Evolutionary conservation across 371 early-diverging fungal genomes (phyloP).

Genomic region (Nematocida sp.): DNA sequence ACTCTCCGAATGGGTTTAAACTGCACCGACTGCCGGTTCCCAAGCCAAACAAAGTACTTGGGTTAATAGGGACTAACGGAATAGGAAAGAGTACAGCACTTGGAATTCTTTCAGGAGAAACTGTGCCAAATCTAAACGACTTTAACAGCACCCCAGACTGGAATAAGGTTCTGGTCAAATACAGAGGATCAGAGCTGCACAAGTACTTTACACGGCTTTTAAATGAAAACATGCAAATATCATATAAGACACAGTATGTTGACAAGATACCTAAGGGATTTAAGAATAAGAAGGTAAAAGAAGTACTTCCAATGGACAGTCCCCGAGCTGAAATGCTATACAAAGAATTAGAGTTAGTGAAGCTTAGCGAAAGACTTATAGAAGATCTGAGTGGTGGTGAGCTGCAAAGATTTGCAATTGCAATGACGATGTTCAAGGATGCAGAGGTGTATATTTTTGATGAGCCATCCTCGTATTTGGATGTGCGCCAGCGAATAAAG

Average conservation of each 20-base stretch:
- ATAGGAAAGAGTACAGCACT: slow-evolving; percentile 93
- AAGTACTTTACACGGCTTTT: slow-evolving; percentile 96
- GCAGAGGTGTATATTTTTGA: slow-evolving; percentile 98
- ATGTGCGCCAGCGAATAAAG: slow-evolving; percentile 97
- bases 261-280: slow-evolving; percentile 86
- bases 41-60: slow-evolving; percentile 90
- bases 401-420: slow-evolving; percentile 95
- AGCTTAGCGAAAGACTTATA: slow-evolving; percentile 82
- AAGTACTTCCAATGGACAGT: slow-evolving; percentile 75
- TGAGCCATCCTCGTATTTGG: slow-evolving; percentile 96
- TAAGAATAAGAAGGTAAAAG: slow-evolving; percentile 71
- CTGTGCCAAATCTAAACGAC: slow-evolving; percentile 93
- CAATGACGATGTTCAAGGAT: slow-evolving; percentile 78
- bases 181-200: slow-evolving; percentile 95
- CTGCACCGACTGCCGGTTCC: slow-evolving; percentile 95
- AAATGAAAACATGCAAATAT: slow-evolving; percentile 73
- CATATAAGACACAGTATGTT: slow-evolving; percentile 95
- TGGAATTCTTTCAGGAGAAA: slow-evolving; percentile 88
- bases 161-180: slow-evolving; percentile 88
- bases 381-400: slow-evolving; percentile 94
- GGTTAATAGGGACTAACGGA: slow-evolving; percentile 98
- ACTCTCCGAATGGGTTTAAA: slow-evolving; percentile 95
- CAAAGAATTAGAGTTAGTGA: slow-evolving; percentile 74
- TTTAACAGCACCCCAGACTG: slow-evolving; percentile 80
- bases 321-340: slow-evolving; percentile 72